A percentile compares a stretch with the other conserved stretches of the same genome.
phyloP scores from a whole-genome alignment of 2,329 filamentous ascomycete species.

The Botrytis medusae region DNA sequence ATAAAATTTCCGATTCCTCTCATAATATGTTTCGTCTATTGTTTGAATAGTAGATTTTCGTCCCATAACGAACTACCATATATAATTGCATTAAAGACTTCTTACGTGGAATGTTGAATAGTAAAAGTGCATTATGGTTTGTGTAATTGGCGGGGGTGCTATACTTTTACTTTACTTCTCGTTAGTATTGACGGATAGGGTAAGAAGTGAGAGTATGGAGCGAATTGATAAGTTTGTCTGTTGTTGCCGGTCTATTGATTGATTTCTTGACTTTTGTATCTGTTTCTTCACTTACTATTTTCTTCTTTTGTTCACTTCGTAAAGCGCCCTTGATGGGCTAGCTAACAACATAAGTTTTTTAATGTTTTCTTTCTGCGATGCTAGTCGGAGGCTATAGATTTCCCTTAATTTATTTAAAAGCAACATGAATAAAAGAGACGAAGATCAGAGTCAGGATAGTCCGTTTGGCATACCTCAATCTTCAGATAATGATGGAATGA shows the following conservation, averaged over 20 bases:
- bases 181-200: not conserved
- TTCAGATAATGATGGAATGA: not conserved
- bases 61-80: not conserved
- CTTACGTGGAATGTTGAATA: not conserved
- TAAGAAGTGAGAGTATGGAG: not conserved
- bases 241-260: not conserved
- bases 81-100: not conserved
- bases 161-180: not conserved
- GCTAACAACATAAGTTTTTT: not conserved
- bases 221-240: not conserved
- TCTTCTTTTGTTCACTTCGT: not conserved
- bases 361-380: constrained; percentile 5
- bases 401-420: not conserved
- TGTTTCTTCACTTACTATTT: not conserved
- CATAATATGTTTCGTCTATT: not conserved
- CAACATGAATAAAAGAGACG: not conserved
- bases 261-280: not conserved
- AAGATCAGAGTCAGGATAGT: constrained; percentile 14
- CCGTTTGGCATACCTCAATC: constrained; percentile 5
- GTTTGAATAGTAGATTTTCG: constrained; percentile 9
- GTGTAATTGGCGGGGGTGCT: not conserved
- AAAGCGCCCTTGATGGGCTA: constrained; percentile 15
- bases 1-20: not conserved
- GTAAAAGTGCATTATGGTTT: not conserved
- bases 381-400: not conserved